phyloP scores from a whole-genome alignment of 768 basidiomycete species.

The Gymnopilus junonius region DNA sequence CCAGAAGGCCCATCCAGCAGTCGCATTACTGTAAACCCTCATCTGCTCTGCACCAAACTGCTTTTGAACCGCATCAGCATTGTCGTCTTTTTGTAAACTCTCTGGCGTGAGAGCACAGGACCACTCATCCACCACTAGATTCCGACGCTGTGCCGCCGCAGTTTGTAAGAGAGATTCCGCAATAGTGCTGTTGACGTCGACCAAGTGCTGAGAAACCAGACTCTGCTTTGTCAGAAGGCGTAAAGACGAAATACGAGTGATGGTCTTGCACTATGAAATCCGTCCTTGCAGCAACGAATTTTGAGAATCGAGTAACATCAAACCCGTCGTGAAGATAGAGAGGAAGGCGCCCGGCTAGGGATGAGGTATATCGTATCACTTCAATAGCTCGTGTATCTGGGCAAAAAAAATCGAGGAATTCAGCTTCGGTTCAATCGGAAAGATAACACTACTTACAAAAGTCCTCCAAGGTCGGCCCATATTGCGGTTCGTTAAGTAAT shows the following conservation, averaged over 20 bases:
- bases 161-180: conserved; percentile 36
- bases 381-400: conserved; percentile 57
- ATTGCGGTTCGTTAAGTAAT: conserved; percentile 61
- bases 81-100: conserved; percentile 51
- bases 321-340: conserved; percentile 76
- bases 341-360: conserved; percentile 49
- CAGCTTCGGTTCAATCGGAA: background rate
- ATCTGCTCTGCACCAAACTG: conserved; percentile 64
- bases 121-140: conserved; percentile 82
- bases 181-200: conserved; percentile 44
- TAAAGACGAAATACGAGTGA: conserved; percentile 76
- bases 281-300: conserved; percentile 48
- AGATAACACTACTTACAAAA: conserved; percentile 40
- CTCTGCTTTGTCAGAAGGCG: conserved; percentile 50
- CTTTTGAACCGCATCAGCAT: conserved; percentile 47
- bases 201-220: conserved; percentile 62
- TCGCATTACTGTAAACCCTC: conserved; percentile 55
- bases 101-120: conserved; percentile 75
- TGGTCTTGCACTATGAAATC: conserved; percentile 78
- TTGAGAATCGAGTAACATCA: conserved; percentile 53
- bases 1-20: conserved; percentile 76
- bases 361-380: conserved; percentile 45
- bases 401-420: background rate
- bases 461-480: conserved; percentile 44
- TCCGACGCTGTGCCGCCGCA: conserved; percentile 34